Percentiles rank a stretch among this genome's conserved stretches.
Evolutionary conservation across 306 rosid genomes (phyloP).

Genomic region (Calophaca sinica): DNA sequence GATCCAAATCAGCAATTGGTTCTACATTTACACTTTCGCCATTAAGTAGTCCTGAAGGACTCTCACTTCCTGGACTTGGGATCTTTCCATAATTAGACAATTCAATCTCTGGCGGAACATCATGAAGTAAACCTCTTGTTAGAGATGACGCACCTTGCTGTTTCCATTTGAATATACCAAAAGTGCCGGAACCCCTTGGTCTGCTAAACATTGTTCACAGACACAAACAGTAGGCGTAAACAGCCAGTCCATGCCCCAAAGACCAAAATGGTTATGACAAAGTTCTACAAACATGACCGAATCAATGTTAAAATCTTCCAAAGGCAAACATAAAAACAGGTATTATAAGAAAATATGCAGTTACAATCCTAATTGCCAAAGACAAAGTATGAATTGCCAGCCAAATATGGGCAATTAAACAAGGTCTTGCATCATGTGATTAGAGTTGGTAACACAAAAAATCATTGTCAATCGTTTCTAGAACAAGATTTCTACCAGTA

Average conservation of each 20-base stretch:
- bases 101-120: slow-evolving; percentile 75
- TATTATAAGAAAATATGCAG: neutral
- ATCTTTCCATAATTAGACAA: slow-evolving; percentile 69
- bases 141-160: slow-evolving; percentile 62
- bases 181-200: slow-evolving; percentile 54
- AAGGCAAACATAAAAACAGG: slow-evolving; percentile 8
- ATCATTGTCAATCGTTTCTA: neutral
- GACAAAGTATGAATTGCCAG: neutral
- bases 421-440: slow-evolving; percentile 5
- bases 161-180: slow-evolving; percentile 67
- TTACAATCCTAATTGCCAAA: neutral
- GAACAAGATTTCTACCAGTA: neutral
- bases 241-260: slow-evolving; percentile 69
- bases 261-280: slow-evolving; percentile 47
- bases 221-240: slow-evolving; percentile 57
- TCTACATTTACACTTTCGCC: slow-evolving; percentile 78
- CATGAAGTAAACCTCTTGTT: slow-evolving; percentile 63
- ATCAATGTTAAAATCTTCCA: slow-evolving; percentile 42
- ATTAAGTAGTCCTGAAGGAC: slow-evolving; percentile 86
- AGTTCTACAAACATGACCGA: slow-evolving; percentile 42
- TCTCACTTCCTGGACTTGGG: slow-evolving; percentile 79
- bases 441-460: slow-evolving; percentile 4
- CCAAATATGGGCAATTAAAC: slow-evolving; percentile 6
- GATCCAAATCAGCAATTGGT: slow-evolving; percentile 92
- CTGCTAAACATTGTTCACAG: slow-evolving; percentile 83